These are phyloP conservation scores for Candida nitratophila DNA, from an alignment of 805 yeast species.

Conservation along the genomic window DNA sequence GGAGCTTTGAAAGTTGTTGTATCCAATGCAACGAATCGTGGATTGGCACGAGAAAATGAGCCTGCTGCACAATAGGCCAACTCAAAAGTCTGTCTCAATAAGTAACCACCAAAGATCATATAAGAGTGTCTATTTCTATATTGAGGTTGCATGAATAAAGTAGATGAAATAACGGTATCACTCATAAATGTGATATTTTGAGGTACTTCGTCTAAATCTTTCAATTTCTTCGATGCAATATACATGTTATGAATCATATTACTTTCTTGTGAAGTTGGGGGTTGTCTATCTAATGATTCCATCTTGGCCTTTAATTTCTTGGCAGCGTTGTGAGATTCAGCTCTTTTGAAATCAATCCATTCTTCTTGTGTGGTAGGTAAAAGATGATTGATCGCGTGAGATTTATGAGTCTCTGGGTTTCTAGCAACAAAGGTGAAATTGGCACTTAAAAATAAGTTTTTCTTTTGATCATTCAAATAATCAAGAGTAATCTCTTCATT, in stretches of 20 bases:
- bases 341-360: constrained; percentile 78
- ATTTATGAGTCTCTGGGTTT: constrained; percentile 85
- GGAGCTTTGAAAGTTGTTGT: constrained; percentile 90
- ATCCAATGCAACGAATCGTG: constrained; percentile 85
- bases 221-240: constrained; percentile 36
- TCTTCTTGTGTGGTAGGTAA: constrained; percentile 71
- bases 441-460: constrained; percentile 76
- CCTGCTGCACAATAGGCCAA: constrained; percentile 92
- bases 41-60: constrained; percentile 76
- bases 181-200: constrained; percentile 56
- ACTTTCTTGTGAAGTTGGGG: constrained; percentile 77
- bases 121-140: constrained; percentile 90
- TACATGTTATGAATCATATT: constrained; percentile 72
- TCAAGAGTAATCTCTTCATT: constrained; percentile 48
- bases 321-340: constrained; percentile 83
- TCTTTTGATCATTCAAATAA: constrained; percentile 42
- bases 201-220: constrained; percentile 32
- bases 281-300: constrained; percentile 50
- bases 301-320: constrained; percentile 72
- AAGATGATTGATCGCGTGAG: constrained; percentile 78
- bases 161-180: constrained; percentile 63
- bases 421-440: constrained; percentile 94
- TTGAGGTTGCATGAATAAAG: constrained; percentile 93
- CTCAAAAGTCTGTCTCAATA: constrained; percentile 88
- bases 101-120: constrained; percentile 93